Conservation (phyloP, 192 early-diverging fungal genomes). For the Backusella tuberculispora region DNA sequence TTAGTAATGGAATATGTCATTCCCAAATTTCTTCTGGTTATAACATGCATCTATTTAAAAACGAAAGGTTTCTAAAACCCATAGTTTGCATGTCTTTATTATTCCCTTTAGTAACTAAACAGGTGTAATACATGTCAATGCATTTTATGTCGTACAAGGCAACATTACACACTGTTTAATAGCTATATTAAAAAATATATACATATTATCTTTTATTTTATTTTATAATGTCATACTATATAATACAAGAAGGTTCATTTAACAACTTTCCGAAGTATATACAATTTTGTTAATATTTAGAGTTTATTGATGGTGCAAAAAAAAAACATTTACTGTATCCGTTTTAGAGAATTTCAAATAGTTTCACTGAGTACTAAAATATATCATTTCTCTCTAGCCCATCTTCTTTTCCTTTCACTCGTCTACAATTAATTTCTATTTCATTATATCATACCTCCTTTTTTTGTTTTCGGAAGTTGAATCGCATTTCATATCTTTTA, state of each 20-base stretch:
- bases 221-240: not conserved
- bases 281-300: not conserved
- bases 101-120: not conserved
- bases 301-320: not conserved
- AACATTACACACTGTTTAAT: not conserved
- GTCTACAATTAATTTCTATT: not conserved
- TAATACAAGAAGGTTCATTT: not conserved
- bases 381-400: not conserved
- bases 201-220: not conserved
- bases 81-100: not conserved
- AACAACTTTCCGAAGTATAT: not conserved
- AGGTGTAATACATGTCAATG: not conserved
- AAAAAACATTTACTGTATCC: not conserved
- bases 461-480: not conserved
- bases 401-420: not conserved
- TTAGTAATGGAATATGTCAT: not conserved
- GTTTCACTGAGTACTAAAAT: slow-evolving; percentile 13
- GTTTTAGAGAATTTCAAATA: not conserved
- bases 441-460: not conserved
- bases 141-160: not conserved
- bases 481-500: not conserved
- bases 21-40: not conserved
- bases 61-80: not conserved
- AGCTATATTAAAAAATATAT: not conserved
- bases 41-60: not conserved